A percentile compares a stretch with the other conserved stretches of the same genome.
These are phyloP conservation scores for Hemileia vastatrix DNA, from an alignment of 1,284 basidiomycete species.

Conservation along the genomic window DNA sequence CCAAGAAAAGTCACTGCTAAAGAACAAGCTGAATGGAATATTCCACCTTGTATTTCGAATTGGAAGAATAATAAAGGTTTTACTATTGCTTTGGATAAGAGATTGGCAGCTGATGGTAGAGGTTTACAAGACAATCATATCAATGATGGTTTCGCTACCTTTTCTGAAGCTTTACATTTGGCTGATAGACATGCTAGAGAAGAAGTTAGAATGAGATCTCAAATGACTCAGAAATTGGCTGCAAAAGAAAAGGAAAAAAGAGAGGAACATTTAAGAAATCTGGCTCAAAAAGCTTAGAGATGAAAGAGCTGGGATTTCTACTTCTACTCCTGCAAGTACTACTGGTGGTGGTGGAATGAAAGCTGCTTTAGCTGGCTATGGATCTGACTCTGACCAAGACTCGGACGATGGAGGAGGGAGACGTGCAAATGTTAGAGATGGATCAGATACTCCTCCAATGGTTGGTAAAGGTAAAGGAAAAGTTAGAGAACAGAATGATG, in stretches of 20 bases:
- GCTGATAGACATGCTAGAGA: conserved; percentile 42
- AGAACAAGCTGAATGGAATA: conserved; percentile 43
- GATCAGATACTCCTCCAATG: background rate
- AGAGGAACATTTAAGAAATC: conserved; percentile 39
- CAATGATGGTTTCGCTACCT: conserved; percentile 43
- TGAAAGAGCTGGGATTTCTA: conserved; percentile 33
- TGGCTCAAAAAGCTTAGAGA: conserved; percentile 40
- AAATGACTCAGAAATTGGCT: conserved; percentile 43
- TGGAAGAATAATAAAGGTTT: conserved; percentile 46
- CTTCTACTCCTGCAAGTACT: conserved; percentile 5
- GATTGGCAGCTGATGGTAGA: conserved; percentile 41
- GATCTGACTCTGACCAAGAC: conserved; percentile 25
- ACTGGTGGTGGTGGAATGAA: background rate
- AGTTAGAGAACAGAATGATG: background rate
- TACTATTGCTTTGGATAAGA: conserved; percentile 43
- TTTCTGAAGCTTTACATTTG: conserved; percentile 39
- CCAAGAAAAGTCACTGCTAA: conserved; percentile 42
- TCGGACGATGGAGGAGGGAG: conserved; percentile 19
- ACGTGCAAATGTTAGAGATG: conserved; percentile 11
- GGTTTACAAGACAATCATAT: conserved; percentile 41
- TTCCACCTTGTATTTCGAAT: conserved; percentile 43
- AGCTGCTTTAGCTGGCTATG: conserved; percentile 30
- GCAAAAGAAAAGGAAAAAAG: conserved; percentile 41
- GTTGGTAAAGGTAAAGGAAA: background rate
- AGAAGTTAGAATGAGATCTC: conserved; percentile 39